Base-by-base conservation (phyloP, 2,329 filamentous ascomycete species). In the Septoria linicola region DNA sequence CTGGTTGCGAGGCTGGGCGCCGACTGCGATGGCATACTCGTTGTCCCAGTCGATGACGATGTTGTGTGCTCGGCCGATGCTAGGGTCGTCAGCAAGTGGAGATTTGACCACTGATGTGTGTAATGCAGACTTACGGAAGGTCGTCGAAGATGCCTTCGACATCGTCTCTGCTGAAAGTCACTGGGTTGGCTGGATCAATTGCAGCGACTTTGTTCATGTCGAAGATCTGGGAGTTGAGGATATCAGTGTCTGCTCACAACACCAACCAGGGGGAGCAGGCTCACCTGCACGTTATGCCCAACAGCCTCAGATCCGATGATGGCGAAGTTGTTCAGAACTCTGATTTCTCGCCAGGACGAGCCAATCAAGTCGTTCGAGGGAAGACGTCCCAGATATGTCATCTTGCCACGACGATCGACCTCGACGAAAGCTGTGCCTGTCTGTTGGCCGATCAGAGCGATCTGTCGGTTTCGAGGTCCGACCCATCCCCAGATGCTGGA, bases 161-260 rank as follows among this genome's bases (percentile, higher is more conserved):
- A 41, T 74, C 73, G 19, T 66, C 47, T 63, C 72, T 70, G 66
- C 63, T 59, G 58, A 78, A 79, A 36, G 63, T 71, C 8, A 64
- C 66, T 8, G 71, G 75, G 14, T 53, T 67, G 2, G 65, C 66
- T 1, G 73, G 71, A 64, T 75, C 69, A 53, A 80, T 63, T 31
- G 68, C 67, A 43, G 78, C 69, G 16, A 80, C 70, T 70, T 76
- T 82, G 60, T 72, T 76, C 77, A 82, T 76, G 67, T 84, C 81
- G 60, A 84, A 84, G 66, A 83, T 75, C 66, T 84, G 81, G 3
- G n/a, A n/a, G n/a, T n/a, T n/a, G n/a, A n/a, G n/a, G n/a, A n/a
- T n/a, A n/a, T n/a, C n/a, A n/a, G n/a, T n/a, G n/a, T n/a, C n/a
- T n/a, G n/a, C n/a, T n/a, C n/a, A n/a, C n/a, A n/a, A n/a, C n/a